Percentiles rank a stretch among this genome's conserved stretches.
Evolutionary conservation across 2,329 filamentous ascomycete species (phyloP).

Genomic region (Fusarium praegraminearum): DNA sequence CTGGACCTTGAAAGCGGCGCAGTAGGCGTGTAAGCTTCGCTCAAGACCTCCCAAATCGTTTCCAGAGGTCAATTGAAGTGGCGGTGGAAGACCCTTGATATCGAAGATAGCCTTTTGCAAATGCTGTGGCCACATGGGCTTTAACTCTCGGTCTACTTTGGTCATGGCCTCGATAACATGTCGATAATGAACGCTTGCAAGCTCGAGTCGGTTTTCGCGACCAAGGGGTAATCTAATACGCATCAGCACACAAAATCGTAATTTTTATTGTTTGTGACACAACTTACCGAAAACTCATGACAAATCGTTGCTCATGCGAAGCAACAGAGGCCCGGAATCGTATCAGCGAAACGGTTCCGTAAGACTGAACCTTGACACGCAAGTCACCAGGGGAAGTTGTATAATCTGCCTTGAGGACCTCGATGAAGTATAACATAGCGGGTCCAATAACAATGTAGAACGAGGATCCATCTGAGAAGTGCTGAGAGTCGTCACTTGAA

Average conservation of each 20-base stretch:
- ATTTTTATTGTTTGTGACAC: not conserved
- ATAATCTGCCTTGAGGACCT: slow-evolving; percentile 61
- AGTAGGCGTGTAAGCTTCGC: slow-evolving; percentile 67
- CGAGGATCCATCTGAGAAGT: slow-evolving; percentile 62
- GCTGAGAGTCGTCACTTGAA: slow-evolving; percentile 59
- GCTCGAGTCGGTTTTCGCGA: slow-evolving; percentile 59
- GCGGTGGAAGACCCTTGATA: slow-evolving; percentile 64
- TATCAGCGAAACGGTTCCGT: slow-evolving; percentile 65
- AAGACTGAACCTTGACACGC: slow-evolving; percentile 62
- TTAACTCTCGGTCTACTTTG: slow-evolving; percentile 66
- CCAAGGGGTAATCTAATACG: slow-evolving; percentile 56
- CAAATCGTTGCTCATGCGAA: slow-evolving; percentile 67
- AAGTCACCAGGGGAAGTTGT: slow-evolving; percentile 59
- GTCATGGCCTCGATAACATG: slow-evolving; percentile 66
- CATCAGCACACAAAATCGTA: slow-evolving; percentile 20
- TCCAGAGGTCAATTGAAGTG: slow-evolving; percentile 65
- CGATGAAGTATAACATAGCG: slow-evolving; percentile 64
- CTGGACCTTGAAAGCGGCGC: slow-evolving; percentile 63
- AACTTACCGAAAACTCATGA: slow-evolving; percentile 65
- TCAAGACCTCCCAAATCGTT: slow-evolving; percentile 67
- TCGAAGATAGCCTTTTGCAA: slow-evolving; percentile 66
- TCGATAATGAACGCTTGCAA: slow-evolving; percentile 67
- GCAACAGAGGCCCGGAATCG: slow-evolving; percentile 63
- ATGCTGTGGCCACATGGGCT: slow-evolving; percentile 69
- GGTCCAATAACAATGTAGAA: slow-evolving; percentile 67